These are phyloP conservation scores for Penicillium concentricum DNA, from an alignment of 2,329 filamentous ascomycete genomes.

Conservation along the genomic window DNA sequence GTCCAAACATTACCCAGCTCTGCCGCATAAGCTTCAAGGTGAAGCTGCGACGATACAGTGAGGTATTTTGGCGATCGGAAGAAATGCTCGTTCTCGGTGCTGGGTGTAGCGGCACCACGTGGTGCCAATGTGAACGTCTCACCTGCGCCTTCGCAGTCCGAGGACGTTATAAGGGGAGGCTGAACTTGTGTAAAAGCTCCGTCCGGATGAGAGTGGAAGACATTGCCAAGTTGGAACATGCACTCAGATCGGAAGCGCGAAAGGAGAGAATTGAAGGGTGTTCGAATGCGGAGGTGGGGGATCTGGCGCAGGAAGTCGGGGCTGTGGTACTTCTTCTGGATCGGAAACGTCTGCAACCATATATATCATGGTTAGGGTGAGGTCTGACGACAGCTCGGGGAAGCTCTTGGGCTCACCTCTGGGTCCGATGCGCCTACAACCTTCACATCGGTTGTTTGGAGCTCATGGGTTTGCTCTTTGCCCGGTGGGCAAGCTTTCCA, in stretches of 20 bases:
- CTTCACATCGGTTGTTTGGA: conserved; percentile 68
- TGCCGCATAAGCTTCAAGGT: conserved; percentile 88
- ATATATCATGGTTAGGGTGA: conserved; percentile 9
- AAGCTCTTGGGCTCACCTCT: conserved; percentile 57
- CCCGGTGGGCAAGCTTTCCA: conserved; percentile 71
- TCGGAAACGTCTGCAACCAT: conserved; percentile 69
- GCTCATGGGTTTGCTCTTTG: conserved; percentile 72
- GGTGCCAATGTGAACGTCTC: conserved; percentile 79
- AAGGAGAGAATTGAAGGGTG: conserved; percentile 76
- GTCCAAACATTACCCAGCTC: conserved; percentile 91
- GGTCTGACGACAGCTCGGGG: background rate
- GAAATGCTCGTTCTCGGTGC: conserved; percentile 57
- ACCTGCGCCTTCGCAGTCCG: conserved; percentile 93
- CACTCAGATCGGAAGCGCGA: conserved; percentile 80
- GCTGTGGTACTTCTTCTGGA: conserved; percentile 95
- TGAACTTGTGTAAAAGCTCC: conserved; percentile 69
- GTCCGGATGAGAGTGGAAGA: conserved; percentile 65
- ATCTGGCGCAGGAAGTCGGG: conserved; percentile 84
- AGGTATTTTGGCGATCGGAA: conserved; percentile 89
- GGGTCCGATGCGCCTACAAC: conserved; percentile 77
- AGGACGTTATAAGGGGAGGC: conserved; percentile 91
- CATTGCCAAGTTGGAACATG: conserved; percentile 69
- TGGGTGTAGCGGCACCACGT: conserved; percentile 31
- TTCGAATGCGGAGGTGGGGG: conserved; percentile 80
- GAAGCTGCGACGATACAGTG: conserved; percentile 91